phyloP scores from a whole-genome alignment of 352 stramenopile genomes.

The Globisporangium nunn region DNA sequence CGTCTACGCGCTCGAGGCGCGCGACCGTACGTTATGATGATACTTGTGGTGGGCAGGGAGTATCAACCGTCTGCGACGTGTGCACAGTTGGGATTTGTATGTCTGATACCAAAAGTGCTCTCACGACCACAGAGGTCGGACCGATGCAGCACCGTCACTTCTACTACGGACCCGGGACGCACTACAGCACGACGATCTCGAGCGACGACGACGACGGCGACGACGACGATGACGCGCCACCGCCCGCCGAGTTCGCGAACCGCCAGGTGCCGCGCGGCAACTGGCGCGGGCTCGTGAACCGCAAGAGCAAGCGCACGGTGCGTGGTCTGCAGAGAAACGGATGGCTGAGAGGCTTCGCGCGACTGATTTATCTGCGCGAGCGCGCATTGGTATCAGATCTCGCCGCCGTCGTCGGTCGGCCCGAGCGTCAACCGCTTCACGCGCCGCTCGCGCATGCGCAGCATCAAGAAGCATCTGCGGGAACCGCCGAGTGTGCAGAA shows the following conservation, averaged over 20 bases:
- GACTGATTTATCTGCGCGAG: not conserved
- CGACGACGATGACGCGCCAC: constrained; percentile 21
- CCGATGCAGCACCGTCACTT: constrained; percentile 39
- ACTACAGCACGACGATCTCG: constrained; percentile 37
- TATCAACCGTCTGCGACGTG: not conserved
- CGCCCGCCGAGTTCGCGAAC: constrained; percentile 7
- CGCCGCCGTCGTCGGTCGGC: constrained; percentile 24
- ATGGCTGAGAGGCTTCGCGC: not conserved
- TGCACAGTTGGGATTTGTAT: not conserved
- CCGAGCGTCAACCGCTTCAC: constrained; percentile 69
- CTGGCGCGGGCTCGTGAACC: constrained; percentile 41
- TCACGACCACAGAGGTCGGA: constrained; percentile 4
- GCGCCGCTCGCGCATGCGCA: constrained; percentile 72
- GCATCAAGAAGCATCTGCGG: constrained; percentile 75
- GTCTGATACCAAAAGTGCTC: no score
- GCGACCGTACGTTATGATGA: constrained; percentile 9
- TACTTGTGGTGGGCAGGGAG: no score
- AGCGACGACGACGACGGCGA: constrained; percentile 36
- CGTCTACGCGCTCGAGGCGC: constrained; percentile 50
- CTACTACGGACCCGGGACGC: constrained; percentile 44
- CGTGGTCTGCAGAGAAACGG: not conserved
- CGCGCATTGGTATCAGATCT: constrained; percentile 7
- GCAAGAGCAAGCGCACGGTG: constrained; percentile 42
- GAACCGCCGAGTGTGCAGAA: constrained; percentile 67
- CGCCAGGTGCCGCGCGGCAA: constrained; percentile 44